Conservation (phyloP, 1,284 basidiomycete genomes). For the Agaricales sp. region DNA sequence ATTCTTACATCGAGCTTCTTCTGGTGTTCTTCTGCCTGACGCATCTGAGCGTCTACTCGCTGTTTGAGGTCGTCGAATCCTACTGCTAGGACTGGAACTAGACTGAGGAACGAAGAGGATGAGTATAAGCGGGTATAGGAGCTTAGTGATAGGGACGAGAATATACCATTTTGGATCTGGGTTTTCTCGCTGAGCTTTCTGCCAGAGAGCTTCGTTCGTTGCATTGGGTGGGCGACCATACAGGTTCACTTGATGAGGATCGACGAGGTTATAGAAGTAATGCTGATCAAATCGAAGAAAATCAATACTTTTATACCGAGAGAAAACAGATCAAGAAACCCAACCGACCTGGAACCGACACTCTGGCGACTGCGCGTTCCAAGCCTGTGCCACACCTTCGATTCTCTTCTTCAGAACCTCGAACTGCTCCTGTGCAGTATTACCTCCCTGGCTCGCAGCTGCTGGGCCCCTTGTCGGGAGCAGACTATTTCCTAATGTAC, state of each 20-base stretch:
- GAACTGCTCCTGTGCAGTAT: no score
- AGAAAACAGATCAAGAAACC: no score
- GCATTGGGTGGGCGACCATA: slow-evolving; percentile 72
- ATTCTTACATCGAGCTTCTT: slow-evolving; percentile 50
- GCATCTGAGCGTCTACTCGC: slow-evolving; percentile 71
- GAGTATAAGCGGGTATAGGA: not conserved
- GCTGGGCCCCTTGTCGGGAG: not conserved
- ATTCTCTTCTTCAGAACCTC: not conserved
- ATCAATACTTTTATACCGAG: not conserved
- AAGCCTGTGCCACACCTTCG: not conserved
- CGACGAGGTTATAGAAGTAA: slow-evolving; percentile 82
- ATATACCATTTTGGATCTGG: slow-evolving; percentile 73
- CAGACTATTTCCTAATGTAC: no score
- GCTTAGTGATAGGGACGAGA: not conserved
- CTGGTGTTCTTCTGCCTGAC: slow-evolving; percentile 61
- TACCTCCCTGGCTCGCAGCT: not conserved
- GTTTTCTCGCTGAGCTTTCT: slow-evolving; percentile 73
- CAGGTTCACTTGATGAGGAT: slow-evolving; percentile 54
- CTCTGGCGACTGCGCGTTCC: not conserved
- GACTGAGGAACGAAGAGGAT: slow-evolving; percentile 29
- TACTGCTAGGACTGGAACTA: slow-evolving; percentile 75
- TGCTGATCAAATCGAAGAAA: slow-evolving; percentile 51
- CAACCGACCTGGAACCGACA: not conserved
- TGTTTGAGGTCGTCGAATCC: slow-evolving; percentile 79
- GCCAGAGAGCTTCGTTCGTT: slow-evolving; percentile 70